Evolutionary conservation across 768 basidiomycete species (phyloP), one percentile per base, ranked within the genome.

Genomic region (Porphyrellus cyaneotinctus): DNA sequence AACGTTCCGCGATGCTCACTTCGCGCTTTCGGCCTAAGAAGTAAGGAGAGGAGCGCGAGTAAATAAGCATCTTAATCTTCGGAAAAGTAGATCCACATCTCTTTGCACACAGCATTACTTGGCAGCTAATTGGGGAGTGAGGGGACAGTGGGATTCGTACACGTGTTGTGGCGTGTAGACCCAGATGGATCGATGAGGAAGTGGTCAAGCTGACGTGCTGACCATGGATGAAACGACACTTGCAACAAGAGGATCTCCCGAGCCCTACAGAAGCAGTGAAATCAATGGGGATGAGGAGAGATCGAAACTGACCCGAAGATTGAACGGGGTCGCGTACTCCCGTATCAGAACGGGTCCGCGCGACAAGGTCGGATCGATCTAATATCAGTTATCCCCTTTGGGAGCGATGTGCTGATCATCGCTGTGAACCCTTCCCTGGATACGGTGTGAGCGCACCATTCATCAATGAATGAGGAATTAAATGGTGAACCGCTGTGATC

Each of bases 341-440:
- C 33, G 46, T 47, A 43, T 47, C 42, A 50, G 49, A 47, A 42
- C 32, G 23, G 41, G 51, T 28, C 47, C 49, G 50, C 43, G 47
- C 64, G 64, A 55, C 50, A 45, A 49, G 4, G 54, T 58, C 64
- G 64, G 64, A 66, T 58, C 49, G 52, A 60, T 64, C 37, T 50
- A 31, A 58, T 37, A 24, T 49, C 50, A 45, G 44, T 22, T 47
- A 56, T 46, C 62, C 45, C 53, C 51, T n/a, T 54, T 38, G 6
- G 51, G 54, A 37, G 37, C 44, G 14, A 11, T 42, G 45, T 38
- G 37, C 17, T 57, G 60, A 59, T 58, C 57, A 57, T 57, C 56
- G 35, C 38, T 38, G 20, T 11, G 28, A 18, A 3, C 6, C 43
- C 51, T 48, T 44, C 47, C 39, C 51, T 38, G 38, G 49, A 33